Percentiles rank a stretch among this genome's conserved stretches.
Conservation (phyloP, 257 asterid genomes). For the Scutellaria galericulata region DNA sequence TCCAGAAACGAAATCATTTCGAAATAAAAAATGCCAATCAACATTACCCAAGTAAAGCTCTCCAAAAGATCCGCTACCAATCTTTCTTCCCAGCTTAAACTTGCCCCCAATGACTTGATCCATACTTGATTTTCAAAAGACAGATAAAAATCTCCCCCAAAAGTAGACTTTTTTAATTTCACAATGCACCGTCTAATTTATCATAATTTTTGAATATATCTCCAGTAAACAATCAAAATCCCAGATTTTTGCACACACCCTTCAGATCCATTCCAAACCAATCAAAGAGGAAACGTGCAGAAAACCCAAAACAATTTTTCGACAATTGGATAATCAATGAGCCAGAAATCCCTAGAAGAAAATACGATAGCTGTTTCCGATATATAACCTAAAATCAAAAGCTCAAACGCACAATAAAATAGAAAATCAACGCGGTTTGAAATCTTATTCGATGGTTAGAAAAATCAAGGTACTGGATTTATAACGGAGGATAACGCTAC, state of each 20-base stretch:
- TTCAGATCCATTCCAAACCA: conserved; percentile 44
- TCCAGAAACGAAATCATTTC: background rate
- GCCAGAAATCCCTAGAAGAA: conserved; percentile 27
- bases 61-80: conserved; percentile 98
- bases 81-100: conserved; percentile 95
- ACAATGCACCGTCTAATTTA: conserved; percentile 32
- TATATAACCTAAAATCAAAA: conserved; percentile 28
- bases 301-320: conserved; percentile 7
- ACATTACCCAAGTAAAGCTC: conserved; percentile 89
- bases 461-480: conserved; percentile 33
- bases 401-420: conserved; percentile 16
- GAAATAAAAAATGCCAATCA: conserved; percentile 11
- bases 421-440: conserved; percentile 29
- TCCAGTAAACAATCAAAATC: conserved; percentile 31
- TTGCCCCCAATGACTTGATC: conserved; percentile 91
- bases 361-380: conserved; percentile 1
- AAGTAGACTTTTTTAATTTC: background rate
- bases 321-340: conserved; percentile 16
- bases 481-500: conserved; percentile 26
- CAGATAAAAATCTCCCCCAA: conserved; percentile 29
- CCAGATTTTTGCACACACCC: conserved; percentile 30
- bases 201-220: conserved; percentile 29
- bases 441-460: conserved; percentile 26
- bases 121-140: conserved; percentile 54
- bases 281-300: conserved; percentile 13